phyloP scores from a whole-genome alignment of 2,329 filamentous ascomycete genomes.

The Diaporthe amygdali region DNA sequence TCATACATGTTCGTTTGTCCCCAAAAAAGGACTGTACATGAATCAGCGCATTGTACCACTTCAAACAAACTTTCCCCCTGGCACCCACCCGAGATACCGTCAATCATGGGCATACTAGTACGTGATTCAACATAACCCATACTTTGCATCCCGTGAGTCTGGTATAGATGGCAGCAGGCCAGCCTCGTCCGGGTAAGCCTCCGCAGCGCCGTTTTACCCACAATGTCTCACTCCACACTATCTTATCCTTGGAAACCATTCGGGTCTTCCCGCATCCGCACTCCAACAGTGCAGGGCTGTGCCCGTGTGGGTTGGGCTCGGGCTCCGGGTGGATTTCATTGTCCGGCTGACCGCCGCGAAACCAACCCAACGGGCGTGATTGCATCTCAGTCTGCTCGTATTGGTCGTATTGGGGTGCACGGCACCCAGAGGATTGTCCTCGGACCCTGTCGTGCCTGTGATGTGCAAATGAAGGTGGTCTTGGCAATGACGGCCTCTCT shows the following conservation, averaged over 20 bases:
- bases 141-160: neutral
- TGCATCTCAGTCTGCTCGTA: neutral
- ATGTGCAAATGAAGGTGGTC: neutral
- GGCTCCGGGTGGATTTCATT: neutral
- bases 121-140: neutral
- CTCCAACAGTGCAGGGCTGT: neutral
- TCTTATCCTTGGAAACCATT: neutral
- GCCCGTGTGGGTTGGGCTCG: neutral
- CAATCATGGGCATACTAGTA: neutral
- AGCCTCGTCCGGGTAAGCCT: constrained; percentile 1
- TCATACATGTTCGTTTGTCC: neutral
- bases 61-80: neutral
- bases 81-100: neutral
- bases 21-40: neutral
- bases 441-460: neutral
- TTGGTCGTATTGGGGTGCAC: neutral
- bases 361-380: neutral
- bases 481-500: neutral
- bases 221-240: neutral
- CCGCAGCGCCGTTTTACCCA: neutral
- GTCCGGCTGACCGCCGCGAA: neutral
- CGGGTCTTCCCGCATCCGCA: constrained; percentile 2
- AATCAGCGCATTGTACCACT: neutral
- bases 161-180: neutral
- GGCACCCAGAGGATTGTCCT: neutral